These are phyloP conservation scores for Melanopsichium pennsylvanicum DNA, from an alignment of 1,284 basidiomycete species.

Conservation along the genomic window DNA sequence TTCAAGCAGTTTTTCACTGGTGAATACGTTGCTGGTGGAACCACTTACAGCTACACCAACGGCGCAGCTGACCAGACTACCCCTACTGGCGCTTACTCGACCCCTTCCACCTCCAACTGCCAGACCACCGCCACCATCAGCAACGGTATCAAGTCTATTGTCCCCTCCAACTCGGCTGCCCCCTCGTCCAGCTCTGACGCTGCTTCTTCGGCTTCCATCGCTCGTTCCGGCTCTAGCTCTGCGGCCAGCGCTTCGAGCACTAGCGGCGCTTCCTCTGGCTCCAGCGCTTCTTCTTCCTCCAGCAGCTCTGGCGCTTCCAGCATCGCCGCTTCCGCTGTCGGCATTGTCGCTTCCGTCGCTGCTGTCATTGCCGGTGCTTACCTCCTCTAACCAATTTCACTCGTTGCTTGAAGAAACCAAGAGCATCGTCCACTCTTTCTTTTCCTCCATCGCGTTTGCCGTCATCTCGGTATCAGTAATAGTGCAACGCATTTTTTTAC, in stretches of 20 bases:
- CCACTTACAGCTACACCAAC: conserved; percentile 53
- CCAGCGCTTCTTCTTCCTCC: conserved; percentile 6
- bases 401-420: neutral
- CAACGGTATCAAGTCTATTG: conserved; percentile 49
- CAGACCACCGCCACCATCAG: conserved; percentile 35
- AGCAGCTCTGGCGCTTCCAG: conserved; percentile 22
- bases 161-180: conserved; percentile 13
- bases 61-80: conserved; percentile 51
- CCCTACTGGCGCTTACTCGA: conserved; percentile 55
- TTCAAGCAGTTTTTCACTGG: conserved; percentile 60
- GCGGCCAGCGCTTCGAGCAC: neutral
- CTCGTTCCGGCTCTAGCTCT: conserved; percentile 3
- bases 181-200: conserved; percentile 8
- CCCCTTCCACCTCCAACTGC: conserved; percentile 57
- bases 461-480: too few species aligned
- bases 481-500: too few species aligned
- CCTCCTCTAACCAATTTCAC: conserved; percentile 51
- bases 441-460: too few species aligned
- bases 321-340: conserved; percentile 22
- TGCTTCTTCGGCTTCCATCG: conserved; percentile 1
- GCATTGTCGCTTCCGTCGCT: conserved; percentile 29
- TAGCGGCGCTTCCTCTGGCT: conserved; percentile 4
- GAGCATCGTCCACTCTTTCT: too few species aligned
- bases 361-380: conserved; percentile 45
- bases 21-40: conserved; percentile 44